Conservation (phyloP, 1,139 yeast species). For the Kodamaea fungicola region DNA sequence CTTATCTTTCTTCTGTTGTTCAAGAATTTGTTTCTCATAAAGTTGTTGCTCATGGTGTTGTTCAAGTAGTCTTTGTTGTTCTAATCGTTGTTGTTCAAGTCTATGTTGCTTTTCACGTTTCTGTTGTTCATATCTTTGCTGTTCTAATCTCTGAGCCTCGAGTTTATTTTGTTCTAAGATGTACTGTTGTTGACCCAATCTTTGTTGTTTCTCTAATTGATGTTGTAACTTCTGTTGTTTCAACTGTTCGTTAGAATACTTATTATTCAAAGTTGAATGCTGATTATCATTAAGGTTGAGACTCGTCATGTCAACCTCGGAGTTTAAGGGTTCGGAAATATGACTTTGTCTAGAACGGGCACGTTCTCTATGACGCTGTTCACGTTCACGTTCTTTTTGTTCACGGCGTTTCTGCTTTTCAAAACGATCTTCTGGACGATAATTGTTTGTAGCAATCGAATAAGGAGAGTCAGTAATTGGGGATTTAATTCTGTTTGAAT, state of each 20-base stretch:
- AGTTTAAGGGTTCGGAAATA: background rate
- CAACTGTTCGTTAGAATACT: background rate
- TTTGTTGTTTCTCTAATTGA: conserved; percentile 4
- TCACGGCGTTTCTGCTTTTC: conserved; percentile 2
- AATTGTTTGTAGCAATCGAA: conserved; percentile 1
- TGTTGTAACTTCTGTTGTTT: conserved; percentile 1
- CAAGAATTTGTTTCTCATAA: conserved; percentile 9
- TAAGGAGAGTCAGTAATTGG: conserved; percentile 3
- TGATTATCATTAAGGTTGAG: conserved; percentile 1
- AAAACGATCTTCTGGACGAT: conserved; percentile 1
- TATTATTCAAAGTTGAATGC: background rate
- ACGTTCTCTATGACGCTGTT: conserved; percentile 1
- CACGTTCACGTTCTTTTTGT: conserved; percentile 2
- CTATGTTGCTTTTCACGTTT: conserved; percentile 10
- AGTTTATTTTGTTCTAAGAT: conserved; percentile 9
- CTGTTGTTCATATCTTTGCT: conserved; percentile 1
- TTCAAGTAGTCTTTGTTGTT: conserved; percentile 1
- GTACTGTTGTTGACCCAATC: conserved; percentile 3
- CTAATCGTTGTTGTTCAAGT: conserved; percentile 6
- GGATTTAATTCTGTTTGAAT: background rate
- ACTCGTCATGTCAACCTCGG: background rate
- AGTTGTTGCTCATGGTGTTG: conserved; percentile 10
- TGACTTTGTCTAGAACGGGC: background rate
- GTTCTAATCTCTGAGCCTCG: conserved; percentile 6
- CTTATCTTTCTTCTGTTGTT: conserved; percentile 2